Evolutionary conservation across 495 filamentous ascomycete genomes (phyloP).

Genomic region (Barbatosphaeria neglecta): DNA sequence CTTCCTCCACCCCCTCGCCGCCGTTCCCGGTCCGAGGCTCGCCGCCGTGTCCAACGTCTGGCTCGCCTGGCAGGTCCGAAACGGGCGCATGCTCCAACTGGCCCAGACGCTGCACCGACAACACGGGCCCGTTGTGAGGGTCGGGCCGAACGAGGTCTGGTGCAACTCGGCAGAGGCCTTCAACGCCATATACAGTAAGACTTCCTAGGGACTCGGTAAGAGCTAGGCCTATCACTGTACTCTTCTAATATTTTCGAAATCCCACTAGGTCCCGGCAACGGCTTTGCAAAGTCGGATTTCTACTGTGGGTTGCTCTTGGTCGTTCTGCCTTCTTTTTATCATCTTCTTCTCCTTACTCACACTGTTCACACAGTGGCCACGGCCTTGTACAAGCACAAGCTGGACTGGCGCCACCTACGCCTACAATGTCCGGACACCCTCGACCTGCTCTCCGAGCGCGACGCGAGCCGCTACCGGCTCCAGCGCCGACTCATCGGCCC

Average conservation of each 20-base stretch:
- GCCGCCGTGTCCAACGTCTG: slow-evolving; percentile 28
- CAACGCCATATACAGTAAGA: slow-evolving; percentile 29
- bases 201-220: not conserved
- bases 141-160: slow-evolving; percentile 45
- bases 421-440: slow-evolving; percentile 18
- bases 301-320: slow-evolving; percentile 15
- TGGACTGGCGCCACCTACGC: slow-evolving; percentile 7
- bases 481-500: slow-evolving; percentile 28
- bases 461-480: slow-evolving; percentile 23
- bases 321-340: not conserved
- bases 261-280: slow-evolving; percentile 17
- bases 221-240: too few relatives aligned
- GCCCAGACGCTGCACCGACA: slow-evolving; percentile 29
- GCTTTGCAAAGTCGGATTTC: slow-evolving; percentile 24
- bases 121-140: slow-evolving; percentile 44
- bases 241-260: not conserved
- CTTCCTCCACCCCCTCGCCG: slow-evolving; percentile 19
- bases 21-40: slow-evolving; percentile 20
- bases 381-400: slow-evolving; percentile 9
- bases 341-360: too few relatives aligned
- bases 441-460: slow-evolving; percentile 25
- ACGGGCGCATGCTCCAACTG: slow-evolving; percentile 17
- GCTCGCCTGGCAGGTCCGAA: slow-evolving; percentile 18
- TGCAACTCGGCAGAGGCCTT: slow-evolving; percentile 32
- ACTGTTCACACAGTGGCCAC: slow-evolving; percentile 15